Percentiles rank a stretch among this genome's conserved stretches.
Evolutionary conservation across 345 rosid species (phyloP).

Genomic region (Bretschneidera sinensis): DNA sequence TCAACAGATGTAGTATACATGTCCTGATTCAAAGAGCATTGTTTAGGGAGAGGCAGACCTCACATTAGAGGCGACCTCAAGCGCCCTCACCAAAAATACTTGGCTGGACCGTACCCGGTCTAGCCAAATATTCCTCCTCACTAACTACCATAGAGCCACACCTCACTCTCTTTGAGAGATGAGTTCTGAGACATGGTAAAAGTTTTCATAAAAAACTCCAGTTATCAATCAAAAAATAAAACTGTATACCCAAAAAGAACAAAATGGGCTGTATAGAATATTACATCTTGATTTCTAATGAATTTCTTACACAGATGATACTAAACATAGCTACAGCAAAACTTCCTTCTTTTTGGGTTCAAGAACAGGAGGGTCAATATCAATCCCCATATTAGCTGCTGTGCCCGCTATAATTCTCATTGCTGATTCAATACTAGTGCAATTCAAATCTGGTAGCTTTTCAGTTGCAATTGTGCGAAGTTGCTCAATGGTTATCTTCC

Average conservation of each 20-base stretch:
- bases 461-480: constrained; percentile 62
- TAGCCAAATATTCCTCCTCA: no score
- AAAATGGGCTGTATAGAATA: constrained; percentile 9
- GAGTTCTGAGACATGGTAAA: no score
- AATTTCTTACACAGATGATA: constrained; percentile 5
- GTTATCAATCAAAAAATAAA: no score
- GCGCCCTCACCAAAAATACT: no score
- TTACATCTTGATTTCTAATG: constrained; percentile 3
- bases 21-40: no score
- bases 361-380: constrained; percentile 84
- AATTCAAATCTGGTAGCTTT: constrained; percentile 84
- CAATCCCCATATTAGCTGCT: constrained; percentile 90
- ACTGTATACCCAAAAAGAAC: not conserved
- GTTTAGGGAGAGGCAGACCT: no score
- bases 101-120: no score
- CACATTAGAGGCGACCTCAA: no score
- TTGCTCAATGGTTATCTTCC: constrained; percentile 67
- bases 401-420: constrained; percentile 94
- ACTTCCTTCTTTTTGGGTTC: constrained; percentile 60
- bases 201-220: no score
- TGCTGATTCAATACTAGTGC: constrained; percentile 72
- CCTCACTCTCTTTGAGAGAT: no score
- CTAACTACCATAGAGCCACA: no score
- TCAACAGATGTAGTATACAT: no score
- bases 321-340: constrained; percentile 9